phyloP scores from a whole-genome alignment of 345 rosid genomes.

The Arabis hirsuta region DNA sequence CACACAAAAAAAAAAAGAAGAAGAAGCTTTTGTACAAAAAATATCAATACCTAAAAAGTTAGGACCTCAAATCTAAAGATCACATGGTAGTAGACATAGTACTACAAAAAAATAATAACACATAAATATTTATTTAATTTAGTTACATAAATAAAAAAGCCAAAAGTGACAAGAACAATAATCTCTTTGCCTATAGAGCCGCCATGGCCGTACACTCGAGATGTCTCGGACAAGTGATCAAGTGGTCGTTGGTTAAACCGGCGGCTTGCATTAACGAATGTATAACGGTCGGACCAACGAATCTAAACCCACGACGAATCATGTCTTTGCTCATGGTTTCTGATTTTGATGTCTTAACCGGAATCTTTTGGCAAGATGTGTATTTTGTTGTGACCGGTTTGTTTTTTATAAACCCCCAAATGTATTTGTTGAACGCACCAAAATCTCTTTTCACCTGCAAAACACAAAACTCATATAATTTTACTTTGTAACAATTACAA shows the following conservation, averaged over 20 bases:
- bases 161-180: constrained; percentile 21
- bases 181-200: constrained; percentile 29
- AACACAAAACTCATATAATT: neutral
- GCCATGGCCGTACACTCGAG: constrained; percentile 49
- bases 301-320: constrained; percentile 65
- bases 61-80: constrained; percentile 44
- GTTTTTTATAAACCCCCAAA: constrained; percentile 64
- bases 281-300: constrained; percentile 69
- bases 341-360: constrained; percentile 70
- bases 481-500: neutral
- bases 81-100: constrained; percentile 34
- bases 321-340: constrained; percentile 73
- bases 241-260: constrained; percentile 65
- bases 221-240: constrained; percentile 68
- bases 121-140: constrained; percentile 31
- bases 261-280: constrained; percentile 75
- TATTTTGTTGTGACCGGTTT: constrained; percentile 53
- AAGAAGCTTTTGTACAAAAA: constrained; percentile 36
- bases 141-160: constrained; percentile 29
- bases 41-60: constrained; percentile 37
- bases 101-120: constrained; percentile 2
- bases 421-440: constrained; percentile 62
- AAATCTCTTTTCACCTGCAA: constrained; percentile 54
- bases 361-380: constrained; percentile 59
- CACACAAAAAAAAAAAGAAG: neutral